Base-by-base conservation (phyloP, 495 filamentous ascomycete species). In the Aspergillus asperescens region DNA sequence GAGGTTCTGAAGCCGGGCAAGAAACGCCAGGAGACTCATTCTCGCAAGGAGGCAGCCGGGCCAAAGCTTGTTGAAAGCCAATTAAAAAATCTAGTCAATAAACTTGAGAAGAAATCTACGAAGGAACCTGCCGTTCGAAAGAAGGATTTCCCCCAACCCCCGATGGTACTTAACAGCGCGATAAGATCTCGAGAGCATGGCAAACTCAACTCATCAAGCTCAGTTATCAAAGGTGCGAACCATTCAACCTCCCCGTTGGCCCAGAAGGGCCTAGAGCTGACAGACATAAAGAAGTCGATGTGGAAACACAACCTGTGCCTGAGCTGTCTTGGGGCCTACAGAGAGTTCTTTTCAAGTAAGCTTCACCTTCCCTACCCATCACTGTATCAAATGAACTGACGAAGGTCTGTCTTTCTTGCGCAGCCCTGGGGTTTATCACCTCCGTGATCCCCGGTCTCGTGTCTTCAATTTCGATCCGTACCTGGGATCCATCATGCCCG, bases 401-500 rank as follows among this genome's bases (percentile, higher is more conserved):
- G 37, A 22, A 5, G 6, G 31, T 29, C 6, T 29, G 43, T n/a
- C 10, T 24, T 16, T 27, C 8, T 39, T 22, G 1, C 13, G 15
- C 34, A 84, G 79, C 66, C 88, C 90, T 4, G 92, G 93, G 16
- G 86, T 96, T 24, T 95, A 96, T 63, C 83, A 87, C 27, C 81
- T 99, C 24, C 90, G 92, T 61, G 94, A 97, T 62, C 86, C 88
- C 19, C 79, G 88, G 45, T 90, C 94, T 29, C 78, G 83, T 9
- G 88, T 96, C 32, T 97, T 78, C 74, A 97, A 97, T 63, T 97
- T 97, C 62, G 90, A 97, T 61, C 93, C 93, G 1, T 95, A 96
- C 62, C 78, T 97, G 20, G 82, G 89, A 43, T 79, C 79, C 48
- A 92, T 97, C 62, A 95, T 96, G 89, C 90, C 90, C 2, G 83